phyloP scores from a whole-genome alignment of 176 grass and related monocot genomes.

The Aegilops bicornis region DNA sequence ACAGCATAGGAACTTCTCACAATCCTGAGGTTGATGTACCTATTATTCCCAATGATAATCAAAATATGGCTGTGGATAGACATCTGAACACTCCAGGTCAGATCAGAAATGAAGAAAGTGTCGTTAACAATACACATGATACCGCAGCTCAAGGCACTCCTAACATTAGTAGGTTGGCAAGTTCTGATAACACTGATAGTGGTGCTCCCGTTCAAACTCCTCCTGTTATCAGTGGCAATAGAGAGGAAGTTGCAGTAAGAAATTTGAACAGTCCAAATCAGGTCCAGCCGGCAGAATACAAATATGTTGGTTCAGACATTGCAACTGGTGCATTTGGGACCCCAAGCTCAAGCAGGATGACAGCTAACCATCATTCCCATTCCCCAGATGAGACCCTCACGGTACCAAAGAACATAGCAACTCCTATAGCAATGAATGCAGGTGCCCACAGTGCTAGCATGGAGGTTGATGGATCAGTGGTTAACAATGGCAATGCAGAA shows the following conservation, averaged over 20 bases:
- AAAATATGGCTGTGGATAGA: slow-evolving; percentile 2
- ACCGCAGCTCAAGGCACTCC: neutral
- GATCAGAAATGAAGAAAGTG: neutral
- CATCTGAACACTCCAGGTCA: slow-evolving; percentile 12
- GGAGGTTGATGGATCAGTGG: slow-evolving; percentile 30
- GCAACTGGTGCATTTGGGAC: neutral
- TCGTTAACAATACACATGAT: neutral
- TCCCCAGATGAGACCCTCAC: slow-evolving; percentile 16
- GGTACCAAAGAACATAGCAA: slow-evolving; percentile 1
- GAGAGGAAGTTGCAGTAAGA: slow-evolving; percentile 16
- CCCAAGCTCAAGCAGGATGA: slow-evolving; percentile 25
- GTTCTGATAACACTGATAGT: slow-evolving; percentile 12
- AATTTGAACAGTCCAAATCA: neutral
- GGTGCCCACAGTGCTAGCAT: neutral
- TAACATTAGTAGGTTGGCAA: neutral
- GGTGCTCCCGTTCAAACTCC: slow-evolving; percentile 5
- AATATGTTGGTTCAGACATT: slow-evolving; percentile 22
- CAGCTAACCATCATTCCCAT: slow-evolving; percentile 29
- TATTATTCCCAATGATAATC: neutral
- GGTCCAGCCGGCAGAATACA: slow-evolving; percentile 1
- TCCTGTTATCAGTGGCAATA: neutral
- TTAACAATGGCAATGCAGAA: slow-evolving; percentile 5
- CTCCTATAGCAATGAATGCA: neutral
- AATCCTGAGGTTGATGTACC: slow-evolving; percentile 3
- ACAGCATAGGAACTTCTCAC: neutral